Evolutionary conservation across 495 filamentous ascomycete species (phyloP), one percentile per base, ranked within the genome.

Genomic region (Coniosporium apollinis): DNA sequence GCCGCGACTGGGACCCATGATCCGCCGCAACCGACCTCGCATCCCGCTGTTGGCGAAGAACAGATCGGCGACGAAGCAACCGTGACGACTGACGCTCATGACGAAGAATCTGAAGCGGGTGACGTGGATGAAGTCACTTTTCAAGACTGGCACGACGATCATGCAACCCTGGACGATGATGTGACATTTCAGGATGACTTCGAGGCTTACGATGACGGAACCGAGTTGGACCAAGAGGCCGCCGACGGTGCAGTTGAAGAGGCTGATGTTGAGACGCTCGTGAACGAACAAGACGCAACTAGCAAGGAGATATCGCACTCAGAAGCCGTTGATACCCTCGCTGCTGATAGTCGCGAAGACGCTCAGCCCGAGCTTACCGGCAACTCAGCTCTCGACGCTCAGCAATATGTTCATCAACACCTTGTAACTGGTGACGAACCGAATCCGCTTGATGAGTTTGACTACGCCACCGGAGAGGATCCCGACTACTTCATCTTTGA

Each of bases 171-270:
- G 6, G 16, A 4, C 25, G 32, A 22, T 6, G 32, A 34, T 4
- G 22, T 34, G 22, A 22, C 22, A 19, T 22, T 34, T 21, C n/a
- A n/a, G n/a, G 19, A 22, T 4, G 15, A 22, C n/a, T 10, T 22
- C 19, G 32, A 34, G 7, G 32, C 22, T 14, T 34, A 34, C 15
- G 9, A 21, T 14, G 4, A 21, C 4, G 19, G 4, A 9, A 11
- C 19, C 4, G 17, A 22, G 19, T 13, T 22, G 32, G 15, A 21
- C 16, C 19, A 14, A 22, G 4, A 10, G 7, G n/a, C 14, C n/a
- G 19, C 32, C 7, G n/a, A n/a, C n/a, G 43, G 38, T 33, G 41
- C 45, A 30, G 46, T 47, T 35, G 54, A 48, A 30, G 47, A 48
- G 44, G 22, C 39, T 38, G 37, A 9, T 14, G 32, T 14, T 10